phyloP scores from a whole-genome alignment of 176 grass and related monocot genomes.

The Elymus sibiricus region DNA sequence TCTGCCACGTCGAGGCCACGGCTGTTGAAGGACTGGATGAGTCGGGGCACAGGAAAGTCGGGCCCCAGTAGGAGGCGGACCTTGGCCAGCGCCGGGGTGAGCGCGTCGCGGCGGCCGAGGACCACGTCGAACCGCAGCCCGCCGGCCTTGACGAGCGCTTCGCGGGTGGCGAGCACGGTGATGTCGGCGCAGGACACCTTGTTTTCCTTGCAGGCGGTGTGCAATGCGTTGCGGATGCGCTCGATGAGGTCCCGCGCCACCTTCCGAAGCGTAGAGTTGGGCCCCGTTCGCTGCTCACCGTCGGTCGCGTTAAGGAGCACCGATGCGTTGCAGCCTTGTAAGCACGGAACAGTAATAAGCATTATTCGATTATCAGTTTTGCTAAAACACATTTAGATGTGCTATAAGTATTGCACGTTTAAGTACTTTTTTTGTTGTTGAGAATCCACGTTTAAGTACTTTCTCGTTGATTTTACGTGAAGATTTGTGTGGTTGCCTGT shows the following conservation, averaged over 20 bases:
- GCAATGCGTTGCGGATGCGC: constrained; percentile 29
- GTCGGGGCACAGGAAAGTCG: not conserved
- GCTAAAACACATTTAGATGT: no score
- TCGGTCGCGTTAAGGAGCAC: not conserved
- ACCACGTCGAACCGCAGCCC: constrained; percentile 28
- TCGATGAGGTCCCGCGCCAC: constrained; percentile 35
- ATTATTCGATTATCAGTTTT: no score
- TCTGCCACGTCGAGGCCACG: constrained; percentile 22
- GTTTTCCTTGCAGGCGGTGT: constrained; percentile 11
- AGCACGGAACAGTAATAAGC: no score
- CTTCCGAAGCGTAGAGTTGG: constrained; percentile 27
- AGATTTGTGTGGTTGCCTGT: no score
- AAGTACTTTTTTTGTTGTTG: no score
- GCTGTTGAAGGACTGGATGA: constrained; percentile 3
- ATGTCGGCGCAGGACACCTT: constrained; percentile 57
- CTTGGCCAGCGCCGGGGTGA: not conserved
- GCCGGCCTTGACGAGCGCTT: constrained; percentile 38
- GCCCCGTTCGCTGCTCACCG: not conserved
- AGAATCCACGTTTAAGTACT: no score
- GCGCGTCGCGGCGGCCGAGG: constrained; percentile 32
- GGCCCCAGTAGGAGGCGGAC: constrained; percentile 10
- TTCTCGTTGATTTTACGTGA: no score
- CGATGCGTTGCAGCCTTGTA: constrained; percentile 52
- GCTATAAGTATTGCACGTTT: no score
- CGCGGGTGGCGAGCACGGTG: constrained; percentile 34